phyloP scores from a whole-genome alignment of 1,284 basidiomycete genomes.

The Meira nashicola region DNA sequence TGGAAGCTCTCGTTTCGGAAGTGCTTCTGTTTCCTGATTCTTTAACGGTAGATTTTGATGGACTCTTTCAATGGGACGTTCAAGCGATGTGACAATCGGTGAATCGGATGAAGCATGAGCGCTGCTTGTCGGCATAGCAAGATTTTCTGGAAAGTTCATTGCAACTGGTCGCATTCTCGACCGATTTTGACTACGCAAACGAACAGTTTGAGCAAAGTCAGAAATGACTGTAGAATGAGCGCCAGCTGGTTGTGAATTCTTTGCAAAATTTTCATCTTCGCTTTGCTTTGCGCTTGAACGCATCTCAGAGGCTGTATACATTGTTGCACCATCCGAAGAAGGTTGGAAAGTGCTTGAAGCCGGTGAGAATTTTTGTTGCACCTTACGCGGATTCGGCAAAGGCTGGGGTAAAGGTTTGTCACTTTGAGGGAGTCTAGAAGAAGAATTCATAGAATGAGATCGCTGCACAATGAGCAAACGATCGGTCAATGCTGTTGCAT shows the following conservation, averaged over 20 bases:
- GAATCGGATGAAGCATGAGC: not conserved
- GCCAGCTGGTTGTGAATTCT: not conserved
- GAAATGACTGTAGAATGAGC: not conserved
- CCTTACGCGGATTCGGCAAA: not conserved
- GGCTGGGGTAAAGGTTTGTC: too few species aligned
- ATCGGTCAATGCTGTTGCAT: not conserved
- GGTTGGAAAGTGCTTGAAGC: too few species aligned
- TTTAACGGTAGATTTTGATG: not conserved
- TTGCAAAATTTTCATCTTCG: not conserved
- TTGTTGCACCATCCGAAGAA: constrained; percentile 1
- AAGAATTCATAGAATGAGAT: not conserved
- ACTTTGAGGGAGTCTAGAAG: too few species aligned
- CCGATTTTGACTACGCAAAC: constrained; percentile 1
- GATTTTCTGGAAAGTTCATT: not conserved
- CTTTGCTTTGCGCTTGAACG: not conserved
- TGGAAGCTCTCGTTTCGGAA: not conserved
- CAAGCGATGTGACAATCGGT: not conserved
- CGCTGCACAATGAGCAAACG: constrained; percentile 3
- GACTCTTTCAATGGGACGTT: too few species aligned
- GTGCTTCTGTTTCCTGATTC: not conserved
- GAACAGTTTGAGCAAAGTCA: constrained; percentile 1
- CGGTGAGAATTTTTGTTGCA: not conserved
- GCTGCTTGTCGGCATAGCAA: not conserved
- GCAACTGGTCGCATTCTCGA: not conserved
- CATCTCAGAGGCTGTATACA: not conserved